Conservation (phyloP, 2,329 filamentous ascomycete genomes). For the Diplodia seriata region DNA sequence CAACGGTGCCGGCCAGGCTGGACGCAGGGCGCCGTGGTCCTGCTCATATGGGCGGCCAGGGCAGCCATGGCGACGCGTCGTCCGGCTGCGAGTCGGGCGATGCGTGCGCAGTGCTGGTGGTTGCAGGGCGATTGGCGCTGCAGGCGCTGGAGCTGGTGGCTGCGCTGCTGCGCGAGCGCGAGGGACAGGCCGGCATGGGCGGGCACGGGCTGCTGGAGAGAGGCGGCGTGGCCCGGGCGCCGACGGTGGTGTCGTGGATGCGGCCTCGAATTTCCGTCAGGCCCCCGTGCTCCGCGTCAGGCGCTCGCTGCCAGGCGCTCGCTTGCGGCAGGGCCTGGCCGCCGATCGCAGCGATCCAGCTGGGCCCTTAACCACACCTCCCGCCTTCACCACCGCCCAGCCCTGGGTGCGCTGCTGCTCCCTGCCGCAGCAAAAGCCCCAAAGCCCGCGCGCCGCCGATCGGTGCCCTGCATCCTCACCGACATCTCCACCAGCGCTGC, state of each 20-base stretch:
- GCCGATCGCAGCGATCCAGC: constrained; percentile 28
- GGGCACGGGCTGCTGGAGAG: constrained; percentile 12
- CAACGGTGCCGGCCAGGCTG: constrained; percentile 15
- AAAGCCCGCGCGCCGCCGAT: neutral
- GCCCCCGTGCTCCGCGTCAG: constrained; percentile 6
- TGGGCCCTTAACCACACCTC: constrained; percentile 26
- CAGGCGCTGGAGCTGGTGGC: neutral
- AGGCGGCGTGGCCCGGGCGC: neutral
- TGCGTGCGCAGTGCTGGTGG: neutral
- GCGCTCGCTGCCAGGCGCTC: constrained; percentile 9
- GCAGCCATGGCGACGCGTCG: neutral
- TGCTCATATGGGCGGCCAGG: constrained; percentile 8
- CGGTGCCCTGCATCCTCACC: constrained; percentile 22
- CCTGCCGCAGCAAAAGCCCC: neutral
- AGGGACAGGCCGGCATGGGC: constrained; percentile 5
- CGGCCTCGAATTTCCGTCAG: constrained; percentile 15
- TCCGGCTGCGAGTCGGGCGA: neutral
- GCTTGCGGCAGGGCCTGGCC: constrained; percentile 12
- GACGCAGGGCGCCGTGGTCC: constrained; percentile 2
- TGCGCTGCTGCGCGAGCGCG: constrained; percentile 8
- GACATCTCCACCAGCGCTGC: constrained; percentile 18
- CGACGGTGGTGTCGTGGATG: constrained; percentile 11
- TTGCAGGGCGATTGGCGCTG: constrained; percentile 1
- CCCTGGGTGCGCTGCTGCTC: constrained; percentile 6
- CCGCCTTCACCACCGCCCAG: neutral